Evolutionary conservation across 2,329 filamentous ascomycete species (phyloP).

Genomic region (Aspergillus fumigatiaffinis): DNA sequence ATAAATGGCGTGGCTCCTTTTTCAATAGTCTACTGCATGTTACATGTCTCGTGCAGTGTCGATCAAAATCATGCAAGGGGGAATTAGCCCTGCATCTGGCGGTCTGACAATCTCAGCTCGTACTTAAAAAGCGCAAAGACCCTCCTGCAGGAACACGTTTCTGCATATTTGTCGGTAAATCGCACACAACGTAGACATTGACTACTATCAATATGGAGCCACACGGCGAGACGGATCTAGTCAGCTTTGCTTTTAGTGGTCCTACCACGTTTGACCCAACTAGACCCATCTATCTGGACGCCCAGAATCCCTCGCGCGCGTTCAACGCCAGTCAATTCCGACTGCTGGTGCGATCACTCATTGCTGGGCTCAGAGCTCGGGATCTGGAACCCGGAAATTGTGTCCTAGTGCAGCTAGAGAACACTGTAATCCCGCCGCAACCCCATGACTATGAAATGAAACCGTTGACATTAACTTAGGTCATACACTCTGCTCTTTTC

Average conservation of each 20-base stretch:
- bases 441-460: not conserved
- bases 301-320: slow-evolving; percentile 20
- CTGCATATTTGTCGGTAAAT: not conserved
- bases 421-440: slow-evolving; percentile 20
- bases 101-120: not conserved
- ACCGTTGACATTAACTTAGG: slow-evolving; percentile 3
- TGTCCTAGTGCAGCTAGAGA: slow-evolving; percentile 30
- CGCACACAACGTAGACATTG: too few relatives aligned
- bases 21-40: not conserved
- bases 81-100: not conserved
- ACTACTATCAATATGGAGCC: not conserved
- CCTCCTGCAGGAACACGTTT: not conserved
- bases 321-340: slow-evolving; percentile 21
- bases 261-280: slow-evolving; percentile 19
- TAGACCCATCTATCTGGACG: slow-evolving; percentile 32
- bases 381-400: slow-evolving; percentile 28
- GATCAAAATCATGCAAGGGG: not conserved
- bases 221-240: slow-evolving; percentile 1
- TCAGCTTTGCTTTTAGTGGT: slow-evolving; percentile 27
- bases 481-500: slow-evolving; percentile 19
- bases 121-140: not conserved
- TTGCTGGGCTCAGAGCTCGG: slow-evolving; percentile 24
- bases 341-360: slow-evolving; percentile 21
- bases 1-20: not conserved
- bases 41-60: not conserved